A percentile compares a stretch with the other conserved stretches of the same genome.
phyloP scores from a whole-genome alignment of 371 early-diverging fungal species.

The Syncephalastrum racemosum region DNA sequence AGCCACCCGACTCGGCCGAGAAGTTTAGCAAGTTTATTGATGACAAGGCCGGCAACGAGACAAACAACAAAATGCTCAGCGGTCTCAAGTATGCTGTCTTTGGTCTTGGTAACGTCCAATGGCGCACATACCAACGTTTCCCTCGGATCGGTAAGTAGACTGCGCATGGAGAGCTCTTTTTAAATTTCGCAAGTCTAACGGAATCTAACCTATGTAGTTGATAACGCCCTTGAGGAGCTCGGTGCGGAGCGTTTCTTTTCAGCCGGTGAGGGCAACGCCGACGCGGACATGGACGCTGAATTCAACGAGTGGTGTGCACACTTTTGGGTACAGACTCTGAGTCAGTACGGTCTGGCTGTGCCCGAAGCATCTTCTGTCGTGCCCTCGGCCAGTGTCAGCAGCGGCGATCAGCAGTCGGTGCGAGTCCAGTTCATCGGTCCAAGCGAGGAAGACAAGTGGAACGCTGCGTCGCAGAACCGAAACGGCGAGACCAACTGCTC shows the following conservation, averaged over 20 bases:
- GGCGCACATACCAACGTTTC: slow-evolving; percentile 61
- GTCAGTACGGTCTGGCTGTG: slow-evolving; percentile 30
- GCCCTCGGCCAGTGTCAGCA: slow-evolving; percentile 25
- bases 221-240: slow-evolving; percentile 33
- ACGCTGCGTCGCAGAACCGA: slow-evolving; percentile 23
- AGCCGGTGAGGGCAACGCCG: slow-evolving; percentile 53
- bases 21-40: slow-evolving; percentile 51
- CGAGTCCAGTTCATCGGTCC: slow-evolving; percentile 30
- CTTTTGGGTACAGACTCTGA: slow-evolving; percentile 40
- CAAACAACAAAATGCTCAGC: slow-evolving; percentile 22
- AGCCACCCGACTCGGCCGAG: slow-evolving; percentile 60
- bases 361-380: slow-evolving; percentile 35
- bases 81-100: slow-evolving; percentile 52
- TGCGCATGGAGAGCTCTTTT: too few relatives aligned
- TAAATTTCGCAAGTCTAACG: too few relatives aligned
- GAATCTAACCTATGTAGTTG: slow-evolving; percentile 11
- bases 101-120: slow-evolving; percentile 60
- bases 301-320: slow-evolving; percentile 51
- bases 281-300: slow-evolving; percentile 49
- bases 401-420: slow-evolving; percentile 12
- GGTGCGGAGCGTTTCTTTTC: slow-evolving; percentile 50
- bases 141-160: slow-evolving; percentile 26
- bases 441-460: slow-evolving; percentile 27
- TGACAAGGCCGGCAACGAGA: slow-evolving; percentile 20
- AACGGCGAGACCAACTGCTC: slow-evolving; percentile 31